Evolutionary conservation across 2,329 filamentous ascomycete genomes (phyloP), one percentile per base, ranked within the genome.

Genomic region (Mollisiaceae sp.): DNA sequence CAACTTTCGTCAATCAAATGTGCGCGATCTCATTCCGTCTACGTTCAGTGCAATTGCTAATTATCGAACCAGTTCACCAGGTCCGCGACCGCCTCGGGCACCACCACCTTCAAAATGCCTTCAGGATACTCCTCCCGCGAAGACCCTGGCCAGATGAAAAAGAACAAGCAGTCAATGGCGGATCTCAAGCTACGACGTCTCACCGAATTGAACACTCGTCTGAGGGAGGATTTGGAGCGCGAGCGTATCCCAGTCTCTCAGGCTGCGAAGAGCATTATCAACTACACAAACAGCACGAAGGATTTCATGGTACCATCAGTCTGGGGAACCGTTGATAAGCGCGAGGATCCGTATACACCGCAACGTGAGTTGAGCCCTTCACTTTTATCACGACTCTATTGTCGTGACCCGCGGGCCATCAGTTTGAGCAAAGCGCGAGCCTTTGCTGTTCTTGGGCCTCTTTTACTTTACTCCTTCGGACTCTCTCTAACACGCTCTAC

Each of bases 161-260:
- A 94, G 84, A 98, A 96, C 84, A 97, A 97, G 85, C 95, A 98
- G 83, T 97, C 93, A 78, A 98, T 99, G 92, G 94, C 94, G 74
- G 95, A 99, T 79, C 87, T 99, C 71, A 99, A 99, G 86, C 88
- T 98, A 76, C 90, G 95, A 76, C 91, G 95, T 71, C 85, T 99
- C 80, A 98, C 94, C 68, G 95, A 99, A 83, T 88, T 99, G 76
- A 99, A 98, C 85, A 93, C 93, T 80, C 91, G 95, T 74, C 83
- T 99, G 79, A 92, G 94, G 76, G 95, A 99, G 81, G 95, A 99
- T 79, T 85, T 99, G 70, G 95, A 98, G 75, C 89, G 95, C 78
- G 93, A 97, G 78, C 88, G 95, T 75, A 97, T 98, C 77, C 95
- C 94, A 72, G 93, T 98, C 68, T 97, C 93, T 76, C 93, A 97